Evolutionary conservation across 306 rosid genomes (phyloP).

Genomic region (Begonia loranthoides): DNA sequence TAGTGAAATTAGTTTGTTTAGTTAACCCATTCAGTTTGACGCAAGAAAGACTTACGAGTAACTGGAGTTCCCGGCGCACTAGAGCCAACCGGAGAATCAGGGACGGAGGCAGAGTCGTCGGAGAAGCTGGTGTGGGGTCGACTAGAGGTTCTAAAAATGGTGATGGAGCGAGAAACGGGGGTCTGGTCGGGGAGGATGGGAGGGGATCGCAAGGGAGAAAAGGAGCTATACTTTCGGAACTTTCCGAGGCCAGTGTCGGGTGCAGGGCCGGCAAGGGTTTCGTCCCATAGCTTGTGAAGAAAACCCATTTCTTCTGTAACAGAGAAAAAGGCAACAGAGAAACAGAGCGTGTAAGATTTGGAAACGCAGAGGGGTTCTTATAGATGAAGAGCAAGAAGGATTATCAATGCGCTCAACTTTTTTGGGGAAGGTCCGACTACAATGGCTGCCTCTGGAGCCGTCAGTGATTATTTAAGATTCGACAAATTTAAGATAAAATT

Average conservation of each 20-base stretch:
- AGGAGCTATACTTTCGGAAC: conserved; percentile 58
- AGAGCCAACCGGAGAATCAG: conserved; percentile 22
- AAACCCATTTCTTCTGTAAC: conserved; percentile 38
- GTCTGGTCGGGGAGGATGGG: conserved; percentile 14
- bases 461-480: too few species aligned
- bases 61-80: conserved; percentile 43
- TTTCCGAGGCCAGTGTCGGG: conserved; percentile 86
- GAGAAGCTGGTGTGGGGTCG: not conserved
- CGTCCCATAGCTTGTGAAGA: conserved; percentile 93
- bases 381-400: too few species aligned
- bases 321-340: too few species aligned
- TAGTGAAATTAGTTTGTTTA: not conserved
- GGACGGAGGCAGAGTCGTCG: conserved; percentile 8
- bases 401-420: too few species aligned
- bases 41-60: conserved; percentile 31
- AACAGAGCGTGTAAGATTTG: too few species aligned
- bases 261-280: conserved; percentile 82
- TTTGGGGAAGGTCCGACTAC: too few species aligned
- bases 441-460: too few species aligned
- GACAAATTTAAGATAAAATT: too few species aligned
- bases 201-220: conserved; percentile 16
- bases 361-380: too few species aligned
- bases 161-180: conserved; percentile 52
- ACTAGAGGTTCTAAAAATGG: conserved; percentile 27
- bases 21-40: not conserved